Evolutionary conservation across 1,284 basidiomycete genomes (phyloP), one percentile per base, ranked within the genome.

Genomic region (Leccinum ambiguum): DNA sequence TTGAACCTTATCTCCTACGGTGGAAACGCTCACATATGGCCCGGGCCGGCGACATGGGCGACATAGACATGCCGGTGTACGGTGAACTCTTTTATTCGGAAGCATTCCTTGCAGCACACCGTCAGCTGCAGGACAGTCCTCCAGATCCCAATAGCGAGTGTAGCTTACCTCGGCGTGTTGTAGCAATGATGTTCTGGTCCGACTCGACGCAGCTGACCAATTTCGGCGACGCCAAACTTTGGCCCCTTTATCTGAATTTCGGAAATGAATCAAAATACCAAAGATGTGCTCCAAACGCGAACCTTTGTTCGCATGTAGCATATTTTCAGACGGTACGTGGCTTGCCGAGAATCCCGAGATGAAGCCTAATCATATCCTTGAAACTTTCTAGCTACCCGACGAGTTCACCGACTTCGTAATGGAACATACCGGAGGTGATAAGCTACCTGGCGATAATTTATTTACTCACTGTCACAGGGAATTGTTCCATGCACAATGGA

Each of bases 401-500:
- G 53, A 54, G 11, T 54, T 54, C 53, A 54, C 8, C 11, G 53
- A 54, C 53, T 54, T 54, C 7, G 23, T 54, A 13, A 23, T 54
- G 21, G 21, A 54, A 23, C 53, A 54, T 13, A 54, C 18, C n/a
- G 53, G 53, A 54, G 53, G 21, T 23, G 53, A 23, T 10, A 54
- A 54, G 21, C 21, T 23, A 21, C 53, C 53, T 23, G 11, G 21
- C 11, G 53, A 54, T 21, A 8, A 23, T 18, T 23, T 54, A 13
- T 54, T 54, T 54, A 54, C 53, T 23, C 53, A 54, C 11, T 54
- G 53, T 54, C 53, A 54, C 53, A 54, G 53, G 23, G 53, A 54
- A 11, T 14, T 54, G 13, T 54, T 54, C 21, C 53, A 43, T 43
- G 43, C 43, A 43, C 43, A 43, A 43, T 43, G 43, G 43, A 43